Evolutionary conservation across 805 yeast genomes (phyloP), one percentile per base, ranked within the genome.

Genomic region (Lipomyces mesembrius): DNA sequence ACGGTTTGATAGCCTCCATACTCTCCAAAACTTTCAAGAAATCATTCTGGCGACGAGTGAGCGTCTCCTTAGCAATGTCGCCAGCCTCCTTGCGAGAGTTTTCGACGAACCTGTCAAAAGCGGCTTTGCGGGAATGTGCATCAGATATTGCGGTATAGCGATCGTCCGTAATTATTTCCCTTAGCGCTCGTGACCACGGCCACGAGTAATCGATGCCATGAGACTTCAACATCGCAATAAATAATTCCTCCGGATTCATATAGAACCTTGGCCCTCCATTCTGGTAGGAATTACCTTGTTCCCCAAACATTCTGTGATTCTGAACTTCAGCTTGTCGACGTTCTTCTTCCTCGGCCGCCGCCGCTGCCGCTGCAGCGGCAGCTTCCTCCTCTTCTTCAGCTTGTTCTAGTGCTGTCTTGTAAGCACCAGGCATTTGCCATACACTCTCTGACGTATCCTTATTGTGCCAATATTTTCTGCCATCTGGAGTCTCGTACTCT

Each of bases 361-460:
- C 34, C 39, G 29, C 54, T 35, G 60, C 29, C 34, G 43, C 57
- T 5, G 25, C 22, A 32, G n/a, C 46, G 5, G 46, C 27, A n/a
- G 63, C 64, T 29, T 64, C 65, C 20, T 64, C 71, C 8, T 59
- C 61, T 51, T 64, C 71, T 57, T 65, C 73, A 6, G 68, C 66
- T 25, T 46, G 62, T 20, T 70, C 69, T 65, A 74, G 22, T 25
- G 74, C 75, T 3, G 64, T 69, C 39, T 76, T 75, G 5, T 85
- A 80, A 39, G 82, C 87, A 0, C 75, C 80, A 0, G 97, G 97
- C n/a, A 85, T 77, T 22, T 87, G 90, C 97, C 97, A 93, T 0
- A 88, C 87, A 22, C 95, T 88, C 73, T 87, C 87, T 5, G 85
- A 83, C 0, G 94, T 85, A 34, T 77, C 77, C 14, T 82, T 79